A percentile compares a stretch with the other conserved stretches of the same genome.
Evolutionary conservation across 805 yeast genomes (phyloP).

Genomic region (Ogataea polymorpha): DNA sequence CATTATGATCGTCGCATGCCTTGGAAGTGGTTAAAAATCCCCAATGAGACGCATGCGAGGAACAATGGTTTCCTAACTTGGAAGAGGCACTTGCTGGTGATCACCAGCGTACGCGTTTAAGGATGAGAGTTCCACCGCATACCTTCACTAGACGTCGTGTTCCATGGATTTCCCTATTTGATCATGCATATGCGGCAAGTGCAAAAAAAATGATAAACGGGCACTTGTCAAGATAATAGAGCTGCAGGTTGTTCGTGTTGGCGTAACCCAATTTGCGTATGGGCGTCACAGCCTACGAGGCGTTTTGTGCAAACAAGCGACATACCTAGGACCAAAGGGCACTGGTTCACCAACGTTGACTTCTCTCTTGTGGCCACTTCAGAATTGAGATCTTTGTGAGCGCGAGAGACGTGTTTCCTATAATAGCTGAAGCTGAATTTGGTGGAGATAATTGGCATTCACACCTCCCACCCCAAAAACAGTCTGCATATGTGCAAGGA

Average conservation of each 20-base stretch:
- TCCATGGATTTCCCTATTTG: background rate
- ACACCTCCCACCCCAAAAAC: background rate
- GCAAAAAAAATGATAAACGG: background rate
- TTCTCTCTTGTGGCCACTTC: too few species aligned
- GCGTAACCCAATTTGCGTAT: background rate
- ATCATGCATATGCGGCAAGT: background rate
- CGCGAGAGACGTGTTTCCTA: background rate
- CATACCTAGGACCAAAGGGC: too few species aligned
- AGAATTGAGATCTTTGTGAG: background rate
- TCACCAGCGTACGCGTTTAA: background rate
- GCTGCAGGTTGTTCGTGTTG: background rate
- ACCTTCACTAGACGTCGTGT: background rate
- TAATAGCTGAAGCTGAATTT: background rate
- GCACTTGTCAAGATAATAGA: background rate
- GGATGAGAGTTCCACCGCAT: slow-evolving; percentile 1
- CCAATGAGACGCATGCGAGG: background rate
- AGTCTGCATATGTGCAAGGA: background rate
- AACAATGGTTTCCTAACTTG: background rate
- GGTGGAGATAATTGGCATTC: background rate
- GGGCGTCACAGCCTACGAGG: background rate
- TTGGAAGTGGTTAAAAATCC: slow-evolving; percentile 2
- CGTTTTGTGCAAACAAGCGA: background rate
- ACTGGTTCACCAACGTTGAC: too few species aligned
- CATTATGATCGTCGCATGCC: slow-evolving; percentile 5
- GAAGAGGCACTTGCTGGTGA: background rate